phyloP scores from a whole-genome alignment of 805 yeast species.

The Yarrowia sp. region DNA sequence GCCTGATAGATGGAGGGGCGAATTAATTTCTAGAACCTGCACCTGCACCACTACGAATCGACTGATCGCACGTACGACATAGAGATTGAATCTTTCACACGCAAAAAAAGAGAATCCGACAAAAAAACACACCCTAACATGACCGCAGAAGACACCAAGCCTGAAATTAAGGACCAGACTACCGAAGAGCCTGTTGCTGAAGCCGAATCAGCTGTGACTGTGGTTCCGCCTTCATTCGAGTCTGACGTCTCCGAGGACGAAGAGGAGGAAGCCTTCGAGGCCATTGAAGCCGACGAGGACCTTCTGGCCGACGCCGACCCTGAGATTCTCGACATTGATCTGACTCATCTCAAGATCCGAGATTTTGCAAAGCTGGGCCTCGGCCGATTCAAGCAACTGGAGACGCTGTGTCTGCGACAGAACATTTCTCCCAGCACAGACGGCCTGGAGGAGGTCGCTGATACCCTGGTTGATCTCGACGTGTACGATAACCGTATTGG shows the following conservation, averaged over 20 bases:
- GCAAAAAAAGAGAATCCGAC: background rate
- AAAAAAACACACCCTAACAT: background rate
- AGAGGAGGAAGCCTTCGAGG: slow-evolving; percentile 34
- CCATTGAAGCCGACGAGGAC: slow-evolving; percentile 57
- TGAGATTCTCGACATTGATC: slow-evolving; percentile 52
- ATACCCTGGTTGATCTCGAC: slow-evolving; percentile 70
- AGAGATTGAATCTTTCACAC: background rate
- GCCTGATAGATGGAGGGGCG: slow-evolving; percentile 11
- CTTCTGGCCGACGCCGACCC: slow-evolving; percentile 46
- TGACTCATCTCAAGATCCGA: slow-evolving; percentile 55
- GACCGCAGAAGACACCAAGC: slow-evolving; percentile 3
- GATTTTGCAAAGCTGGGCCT: slow-evolving; percentile 50
- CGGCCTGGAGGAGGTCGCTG: slow-evolving; percentile 60
- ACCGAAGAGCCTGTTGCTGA: background rate
- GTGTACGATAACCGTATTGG: slow-evolving; percentile 87
- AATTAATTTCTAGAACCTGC: background rate
- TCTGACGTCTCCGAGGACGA: slow-evolving; percentile 16
- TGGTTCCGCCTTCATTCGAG: background rate
- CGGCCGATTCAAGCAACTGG: slow-evolving; percentile 40
- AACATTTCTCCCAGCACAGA: slow-evolving; percentile 73
- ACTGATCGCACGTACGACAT: background rate
- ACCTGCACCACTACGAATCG: background rate
- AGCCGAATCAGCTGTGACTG: background rate
- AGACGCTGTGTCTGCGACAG: slow-evolving; percentile 70
- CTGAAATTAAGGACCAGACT: background rate